Conservation (phyloP, 208 protist genomes). For the Angomonas deanei region DNA sequence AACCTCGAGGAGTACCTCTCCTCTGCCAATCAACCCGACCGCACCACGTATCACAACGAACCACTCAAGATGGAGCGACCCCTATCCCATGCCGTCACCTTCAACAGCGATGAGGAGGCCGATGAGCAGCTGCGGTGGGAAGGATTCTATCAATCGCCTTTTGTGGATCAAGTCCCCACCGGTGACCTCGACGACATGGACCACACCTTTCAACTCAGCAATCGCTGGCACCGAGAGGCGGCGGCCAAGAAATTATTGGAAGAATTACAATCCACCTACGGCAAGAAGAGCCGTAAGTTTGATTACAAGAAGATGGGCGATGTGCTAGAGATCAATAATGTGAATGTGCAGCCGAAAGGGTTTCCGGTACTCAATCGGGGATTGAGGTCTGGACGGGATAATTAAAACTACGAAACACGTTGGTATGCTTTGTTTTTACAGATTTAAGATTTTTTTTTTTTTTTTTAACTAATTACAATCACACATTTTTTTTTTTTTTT, state of each 20-base stretch:
- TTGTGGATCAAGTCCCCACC: slow-evolving; percentile 79
- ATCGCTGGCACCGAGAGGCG: slow-evolving; percentile 88
- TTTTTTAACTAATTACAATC: not conserved
- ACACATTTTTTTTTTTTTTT: slow-evolving; percentile 5
- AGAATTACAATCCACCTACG: slow-evolving; percentile 74
- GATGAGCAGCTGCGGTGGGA: slow-evolving; percentile 86
- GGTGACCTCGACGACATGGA: slow-evolving; percentile 76
- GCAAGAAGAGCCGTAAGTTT: slow-evolving; percentile 74
- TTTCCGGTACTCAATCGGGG: slow-evolving; percentile 79
- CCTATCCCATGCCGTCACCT: slow-evolving; percentile 71
- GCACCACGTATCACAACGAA: slow-evolving; percentile 27
- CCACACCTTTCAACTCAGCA: slow-evolving; percentile 77
- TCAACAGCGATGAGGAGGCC: slow-evolving; percentile 84
- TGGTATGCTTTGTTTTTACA: not conserved
- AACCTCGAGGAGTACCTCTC: slow-evolving; percentile 85
- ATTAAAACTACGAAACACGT: not conserved
- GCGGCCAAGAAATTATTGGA: slow-evolving; percentile 85
- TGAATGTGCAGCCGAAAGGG: slow-evolving; percentile 82
- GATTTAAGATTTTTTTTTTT: not conserved
- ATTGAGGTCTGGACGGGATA: slow-evolving; percentile 23
- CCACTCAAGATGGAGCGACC: slow-evolving; percentile 78
- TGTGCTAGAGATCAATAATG: slow-evolving; percentile 89
- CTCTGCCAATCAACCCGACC: slow-evolving; percentile 36
- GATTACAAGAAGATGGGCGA: slow-evolving; percentile 90
- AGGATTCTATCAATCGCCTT: slow-evolving; percentile 83